A percentile compares a stretch with the other conserved stretches of the same genome.
phyloP scores from a whole-genome alignment of 352 stramenopile species.

The Globisporangium barbulae region DNA sequence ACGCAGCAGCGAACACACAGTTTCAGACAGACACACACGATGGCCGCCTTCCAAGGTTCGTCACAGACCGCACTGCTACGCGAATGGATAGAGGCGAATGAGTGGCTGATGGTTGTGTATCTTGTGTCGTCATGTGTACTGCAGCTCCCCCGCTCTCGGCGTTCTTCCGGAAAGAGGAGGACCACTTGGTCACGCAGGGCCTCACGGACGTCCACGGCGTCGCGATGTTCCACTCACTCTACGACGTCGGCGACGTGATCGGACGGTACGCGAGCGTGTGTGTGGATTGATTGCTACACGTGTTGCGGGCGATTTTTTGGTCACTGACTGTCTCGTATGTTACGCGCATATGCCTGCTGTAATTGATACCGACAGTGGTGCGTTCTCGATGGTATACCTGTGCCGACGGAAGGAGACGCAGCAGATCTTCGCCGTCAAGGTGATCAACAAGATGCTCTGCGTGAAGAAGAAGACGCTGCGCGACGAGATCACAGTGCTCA shows the following conservation, averaged over 20 bases:
- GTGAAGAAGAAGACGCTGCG: slow-evolving; percentile 85
- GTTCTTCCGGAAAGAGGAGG: slow-evolving; percentile 88
- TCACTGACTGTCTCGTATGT: background rate
- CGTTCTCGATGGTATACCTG: slow-evolving; percentile 84
- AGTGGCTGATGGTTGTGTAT: background rate
- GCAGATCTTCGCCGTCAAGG: slow-evolving; percentile 83
- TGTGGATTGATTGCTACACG: background rate
- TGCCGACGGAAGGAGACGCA: slow-evolving; percentile 78
- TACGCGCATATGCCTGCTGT: background rate
- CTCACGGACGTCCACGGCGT: slow-evolving; percentile 77
- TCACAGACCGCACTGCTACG: slow-evolving; percentile 7
- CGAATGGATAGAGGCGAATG: background rate
- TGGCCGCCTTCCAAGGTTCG: slow-evolving; percentile 75
- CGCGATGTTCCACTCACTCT: slow-evolving; percentile 88
- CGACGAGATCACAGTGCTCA: slow-evolving; percentile 85
- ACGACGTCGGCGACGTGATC: slow-evolving; percentile 85
- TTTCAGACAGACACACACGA: slow-evolving; percentile 12
- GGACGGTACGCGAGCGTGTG: slow-evolving; percentile 32
- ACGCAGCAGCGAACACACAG: background rate
- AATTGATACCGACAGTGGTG: slow-evolving; percentile 30
- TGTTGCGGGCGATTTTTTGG: background rate
- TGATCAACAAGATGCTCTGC: slow-evolving; percentile 87
- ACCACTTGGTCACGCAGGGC: slow-evolving; percentile 78
- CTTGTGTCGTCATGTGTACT: slow-evolving; percentile 5
- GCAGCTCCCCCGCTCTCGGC: slow-evolving; percentile 77